Evolutionary conservation across 345 rosid species (phyloP).

Genomic region (Eutrema japonicum): DNA sequence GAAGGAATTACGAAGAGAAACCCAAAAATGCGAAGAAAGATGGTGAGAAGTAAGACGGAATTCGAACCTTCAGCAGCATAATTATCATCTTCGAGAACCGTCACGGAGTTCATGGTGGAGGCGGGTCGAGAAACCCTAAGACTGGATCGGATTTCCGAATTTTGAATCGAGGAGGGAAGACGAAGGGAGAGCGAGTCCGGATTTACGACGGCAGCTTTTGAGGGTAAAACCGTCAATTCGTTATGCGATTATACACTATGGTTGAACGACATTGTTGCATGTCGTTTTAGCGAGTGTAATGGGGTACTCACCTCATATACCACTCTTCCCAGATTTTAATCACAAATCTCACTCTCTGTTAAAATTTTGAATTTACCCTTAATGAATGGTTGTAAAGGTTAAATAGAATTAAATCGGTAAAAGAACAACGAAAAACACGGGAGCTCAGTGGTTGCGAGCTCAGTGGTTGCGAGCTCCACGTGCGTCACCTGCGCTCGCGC

Average conservation of each 20-base stretch:
- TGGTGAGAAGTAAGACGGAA: background rate
- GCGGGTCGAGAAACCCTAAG: constrained; percentile 23
- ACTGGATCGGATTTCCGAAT: constrained; percentile 13
- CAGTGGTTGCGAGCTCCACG: too few relatives aligned
- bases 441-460: too few relatives aligned
- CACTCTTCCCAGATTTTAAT: too few relatives aligned
- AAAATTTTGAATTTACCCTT: too few relatives aligned
- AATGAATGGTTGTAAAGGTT: too few relatives aligned
- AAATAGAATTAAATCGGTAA: too few relatives aligned
- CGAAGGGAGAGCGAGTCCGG: background rate
- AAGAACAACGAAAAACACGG: too few relatives aligned
- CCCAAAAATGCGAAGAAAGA: background rate
- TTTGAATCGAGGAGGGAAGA: constrained; percentile 25
- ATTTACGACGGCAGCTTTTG: background rate
- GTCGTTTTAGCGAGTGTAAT: background rate
- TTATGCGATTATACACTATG: background rate
- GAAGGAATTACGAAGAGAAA: background rate
- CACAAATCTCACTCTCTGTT: too few relatives aligned
- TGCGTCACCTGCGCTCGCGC: too few relatives aligned
- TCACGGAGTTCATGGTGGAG: constrained; percentile 27
- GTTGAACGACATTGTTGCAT: background rate
- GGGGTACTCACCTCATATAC: too few relatives aligned
- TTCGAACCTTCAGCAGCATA: constrained; percentile 13
- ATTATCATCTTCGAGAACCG: constrained; percentile 17
- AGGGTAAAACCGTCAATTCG: constrained; percentile 10